phyloP scores from a whole-genome alignment of 441 rosid genomes.

The Pelargonium fulgidum region DNA sequence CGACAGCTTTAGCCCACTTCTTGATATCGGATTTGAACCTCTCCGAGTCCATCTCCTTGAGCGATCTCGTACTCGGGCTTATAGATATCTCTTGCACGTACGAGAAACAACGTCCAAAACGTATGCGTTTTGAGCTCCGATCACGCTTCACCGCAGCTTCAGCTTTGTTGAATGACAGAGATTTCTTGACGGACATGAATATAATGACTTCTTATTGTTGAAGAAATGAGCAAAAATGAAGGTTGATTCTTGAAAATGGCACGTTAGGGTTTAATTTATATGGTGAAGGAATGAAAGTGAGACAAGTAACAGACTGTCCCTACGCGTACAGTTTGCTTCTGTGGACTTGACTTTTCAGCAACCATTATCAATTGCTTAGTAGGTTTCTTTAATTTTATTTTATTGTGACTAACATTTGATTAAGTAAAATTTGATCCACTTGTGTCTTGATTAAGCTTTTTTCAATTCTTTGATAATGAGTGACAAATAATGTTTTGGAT shows the following conservation, averaged over 20 bases:
- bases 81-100: conserved; percentile 39
- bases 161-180: background rate
- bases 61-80: conserved; percentile 35
- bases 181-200: conserved; percentile 23
- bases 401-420: too few relatives aligned
- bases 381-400: too few relatives aligned
- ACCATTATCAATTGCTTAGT: too few relatives aligned
- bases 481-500: too few relatives aligned
- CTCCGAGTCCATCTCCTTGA: conserved; percentile 46
- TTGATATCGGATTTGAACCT: conserved; percentile 61
- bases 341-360: conserved; percentile 30
- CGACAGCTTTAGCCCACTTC: conserved; percentile 85
- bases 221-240: background rate
- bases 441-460: too few relatives aligned
- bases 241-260: background rate
- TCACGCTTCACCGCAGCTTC: background rate
- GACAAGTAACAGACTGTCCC: conserved; percentile 25
- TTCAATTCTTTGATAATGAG: too few relatives aligned
- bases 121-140: conserved; percentile 19
- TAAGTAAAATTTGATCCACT: too few relatives aligned
- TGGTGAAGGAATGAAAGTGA: conserved; percentile 11
- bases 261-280: background rate
- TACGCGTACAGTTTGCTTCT: conserved; percentile 12
- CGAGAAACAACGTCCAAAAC: conserved; percentile 30
- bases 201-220: background rate